Conservation (phyloP, 2,329 filamentous ascomycete genomes). For the Ceratocystis colombiana region DNA sequence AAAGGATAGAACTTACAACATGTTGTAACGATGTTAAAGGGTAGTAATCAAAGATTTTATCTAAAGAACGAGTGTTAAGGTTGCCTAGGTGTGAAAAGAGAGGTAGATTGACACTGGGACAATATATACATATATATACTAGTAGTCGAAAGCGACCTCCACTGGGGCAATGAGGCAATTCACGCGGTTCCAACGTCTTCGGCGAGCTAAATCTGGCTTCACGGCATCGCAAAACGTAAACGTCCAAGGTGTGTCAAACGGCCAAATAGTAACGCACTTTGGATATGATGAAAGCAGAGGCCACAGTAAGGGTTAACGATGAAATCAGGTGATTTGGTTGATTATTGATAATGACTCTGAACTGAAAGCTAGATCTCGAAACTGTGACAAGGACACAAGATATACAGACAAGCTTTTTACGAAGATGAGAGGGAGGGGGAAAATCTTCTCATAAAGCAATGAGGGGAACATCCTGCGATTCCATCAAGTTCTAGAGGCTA, state of each 20-base stretch:
- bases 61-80: neutral
- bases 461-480: neutral
- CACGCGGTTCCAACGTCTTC: neutral
- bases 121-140: neutral
- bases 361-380: neutral
- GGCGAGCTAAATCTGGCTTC: neutral
- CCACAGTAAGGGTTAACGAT: constrained; percentile 9
- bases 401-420: neutral
- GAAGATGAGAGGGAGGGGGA: neutral
- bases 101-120: neutral
- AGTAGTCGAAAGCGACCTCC: neutral
- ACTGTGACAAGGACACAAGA: neutral
- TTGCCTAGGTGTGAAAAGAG: neutral
- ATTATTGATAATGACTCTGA: neutral
- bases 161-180: neutral
- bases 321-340: constrained; percentile 2
- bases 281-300: constrained; percentile 8
- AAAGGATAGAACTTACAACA: constrained; percentile 6
- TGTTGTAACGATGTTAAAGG: neutral
- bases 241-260: neutral
- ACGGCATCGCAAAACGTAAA: neutral
- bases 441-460: neutral
- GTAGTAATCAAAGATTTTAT: neutral
- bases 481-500: neutral
- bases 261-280: neutral